A percentile compares a stretch with the other conserved stretches of the same genome.
These are phyloP conservation scores for Coemansia sp. DNA, from an alignment of 192 early-diverging fungal species.

Conservation along the genomic window DNA sequence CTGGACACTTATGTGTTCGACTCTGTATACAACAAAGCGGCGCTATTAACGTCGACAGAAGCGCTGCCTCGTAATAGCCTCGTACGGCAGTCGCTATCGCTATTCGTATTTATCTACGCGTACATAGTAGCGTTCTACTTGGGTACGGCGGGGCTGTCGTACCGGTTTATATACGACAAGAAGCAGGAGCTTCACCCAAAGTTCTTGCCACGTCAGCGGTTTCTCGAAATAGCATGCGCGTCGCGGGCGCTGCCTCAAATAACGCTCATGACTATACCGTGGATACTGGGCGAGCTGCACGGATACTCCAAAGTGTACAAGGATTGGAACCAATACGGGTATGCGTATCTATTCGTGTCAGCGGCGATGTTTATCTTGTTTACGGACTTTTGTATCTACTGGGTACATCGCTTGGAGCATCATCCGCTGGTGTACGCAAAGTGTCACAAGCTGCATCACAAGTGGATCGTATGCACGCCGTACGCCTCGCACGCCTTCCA, in stretches of 20 bases:
- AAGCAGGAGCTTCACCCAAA: slow-evolving; percentile 92
- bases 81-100: slow-evolving; percentile 72
- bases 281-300: slow-evolving; percentile 88
- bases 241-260: slow-evolving; percentile 81
- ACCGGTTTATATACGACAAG: slow-evolving; percentile 87
- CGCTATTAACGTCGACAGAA: slow-evolving; percentile 45
- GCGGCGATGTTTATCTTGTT: slow-evolving; percentile 83
- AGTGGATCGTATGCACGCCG: slow-evolving; percentile 93
- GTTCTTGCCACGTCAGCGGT: slow-evolving; percentile 87
- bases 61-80: slow-evolving; percentile 65
- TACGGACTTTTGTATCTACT: slow-evolving; percentile 96
- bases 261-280: slow-evolving; percentile 84
- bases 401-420: slow-evolving; percentile 93
- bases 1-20: slow-evolving; percentile 71
- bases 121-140: slow-evolving; percentile 87
- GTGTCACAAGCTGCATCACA: slow-evolving; percentile 89
- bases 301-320: slow-evolving; percentile 90
- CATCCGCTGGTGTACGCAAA: slow-evolving; percentile 88
- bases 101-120: slow-evolving; percentile 72
- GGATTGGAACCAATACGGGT: slow-evolving; percentile 70
- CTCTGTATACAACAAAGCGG: slow-evolving; percentile 61
- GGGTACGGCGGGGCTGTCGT: slow-evolving; percentile 73
- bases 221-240: slow-evolving; percentile 84
- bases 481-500: slow-evolving; percentile 97
- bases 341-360: slow-evolving; percentile 72